Evolutionary conservation across 1,284 basidiomycete species (phyloP).

Genomic region (Hypsizygus ulmarius): DNA sequence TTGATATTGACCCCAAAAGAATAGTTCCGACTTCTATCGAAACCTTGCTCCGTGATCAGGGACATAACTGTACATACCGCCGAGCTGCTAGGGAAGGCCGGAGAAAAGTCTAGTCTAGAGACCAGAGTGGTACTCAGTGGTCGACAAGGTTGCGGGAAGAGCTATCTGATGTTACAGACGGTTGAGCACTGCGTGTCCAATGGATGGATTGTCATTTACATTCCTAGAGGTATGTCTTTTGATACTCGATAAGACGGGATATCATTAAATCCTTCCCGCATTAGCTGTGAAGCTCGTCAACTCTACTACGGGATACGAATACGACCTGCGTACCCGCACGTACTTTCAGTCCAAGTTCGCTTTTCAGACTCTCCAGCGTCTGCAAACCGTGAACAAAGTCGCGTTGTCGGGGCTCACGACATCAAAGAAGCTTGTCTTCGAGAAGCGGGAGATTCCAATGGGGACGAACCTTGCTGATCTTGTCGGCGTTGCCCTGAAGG

Average conservation of each 20-base stretch:
- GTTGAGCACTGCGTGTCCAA: constrained; percentile 70
- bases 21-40: constrained; percentile 65
- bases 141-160: constrained; percentile 81
- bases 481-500: constrained; percentile 57
- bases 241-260: neutral
- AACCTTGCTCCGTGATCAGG: constrained; percentile 66
- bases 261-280: neutral
- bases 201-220: constrained; percentile 85
- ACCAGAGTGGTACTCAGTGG: constrained; percentile 70
- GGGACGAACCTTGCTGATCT: constrained; percentile 58
- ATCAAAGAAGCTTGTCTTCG: constrained; percentile 41
- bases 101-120: constrained; percentile 39
- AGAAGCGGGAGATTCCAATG: constrained; percentile 44
- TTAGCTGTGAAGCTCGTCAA: constrained; percentile 73
- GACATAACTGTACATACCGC: constrained; percentile 54
- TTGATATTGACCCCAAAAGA: neutral
- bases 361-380: constrained; percentile 57
- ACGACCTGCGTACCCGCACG: constrained; percentile 72
- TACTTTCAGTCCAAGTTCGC: constrained; percentile 77
- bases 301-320: constrained; percentile 73
- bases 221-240: constrained; percentile 65
- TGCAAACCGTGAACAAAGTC: constrained; percentile 52
- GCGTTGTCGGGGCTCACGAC: constrained; percentile 42
- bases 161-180: constrained; percentile 77
- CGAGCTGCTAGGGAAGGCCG: constrained; percentile 48